Conservation (phyloP, 2,329 filamentous ascomycete species). For the Dothistroma septosporum region DNA sequence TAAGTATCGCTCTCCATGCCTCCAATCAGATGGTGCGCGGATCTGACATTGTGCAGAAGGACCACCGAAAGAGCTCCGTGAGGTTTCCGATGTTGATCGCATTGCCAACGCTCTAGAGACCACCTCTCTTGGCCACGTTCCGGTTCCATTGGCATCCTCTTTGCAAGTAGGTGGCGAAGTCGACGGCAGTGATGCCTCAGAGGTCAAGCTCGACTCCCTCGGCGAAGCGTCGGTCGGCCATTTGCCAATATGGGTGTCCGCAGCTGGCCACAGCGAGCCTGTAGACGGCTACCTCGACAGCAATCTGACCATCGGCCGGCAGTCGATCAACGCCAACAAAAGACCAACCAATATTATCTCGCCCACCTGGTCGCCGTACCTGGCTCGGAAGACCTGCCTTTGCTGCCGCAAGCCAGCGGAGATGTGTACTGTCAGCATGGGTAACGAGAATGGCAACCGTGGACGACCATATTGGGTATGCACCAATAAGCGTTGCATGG, state of each 20-base stretch:
- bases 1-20: not conserved
- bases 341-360: too few species aligned
- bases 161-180: not conserved
- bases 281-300: too few species aligned
- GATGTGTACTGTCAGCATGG: too few species aligned
- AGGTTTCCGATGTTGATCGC: not conserved
- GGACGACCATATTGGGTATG: not conserved
- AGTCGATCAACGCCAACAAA: too few species aligned
- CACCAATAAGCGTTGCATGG: not conserved
- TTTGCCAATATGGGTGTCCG: too few species aligned
- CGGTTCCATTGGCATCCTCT: not conserved
- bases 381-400: not conserved
- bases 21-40: not conserved
- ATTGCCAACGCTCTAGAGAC: not conserved
- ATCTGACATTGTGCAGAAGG: not conserved
- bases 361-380: too few species aligned
- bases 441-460: not conserved
- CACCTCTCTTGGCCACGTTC: not conserved
- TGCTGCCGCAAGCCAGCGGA: not conserved
- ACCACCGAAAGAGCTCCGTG: not conserved
- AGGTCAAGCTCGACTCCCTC: not conserved
- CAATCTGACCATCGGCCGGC: too few species aligned
- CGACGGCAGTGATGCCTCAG: not conserved
- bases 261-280: too few species aligned
- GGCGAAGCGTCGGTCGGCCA: too few species aligned